phyloP scores from a whole-genome alignment of 2,329 filamentous ascomycete species.

The Xylariaceae sp. region DNA sequence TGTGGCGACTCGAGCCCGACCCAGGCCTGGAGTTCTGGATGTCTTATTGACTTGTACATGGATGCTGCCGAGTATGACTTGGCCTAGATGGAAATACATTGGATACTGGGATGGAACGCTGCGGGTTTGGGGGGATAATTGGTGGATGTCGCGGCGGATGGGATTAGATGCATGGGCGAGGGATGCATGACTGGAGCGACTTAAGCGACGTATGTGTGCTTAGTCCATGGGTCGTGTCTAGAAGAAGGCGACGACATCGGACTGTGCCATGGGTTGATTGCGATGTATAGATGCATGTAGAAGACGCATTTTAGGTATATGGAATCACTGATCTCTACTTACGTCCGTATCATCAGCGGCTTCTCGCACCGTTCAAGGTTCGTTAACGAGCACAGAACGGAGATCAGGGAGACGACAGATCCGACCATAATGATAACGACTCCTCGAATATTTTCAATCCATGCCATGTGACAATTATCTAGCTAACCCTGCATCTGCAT shows the following conservation, averaged over 20 bases:
- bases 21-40: slow-evolving; percentile 93
- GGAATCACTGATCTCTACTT: neutral
- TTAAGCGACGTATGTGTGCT: neutral
- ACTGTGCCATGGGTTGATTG: neutral
- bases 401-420: no score
- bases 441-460: no score
- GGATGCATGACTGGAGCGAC: neutral
- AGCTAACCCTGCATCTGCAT: no score
- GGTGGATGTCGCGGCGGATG: neutral
- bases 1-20: slow-evolving; percentile 90
- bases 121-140: neutral
- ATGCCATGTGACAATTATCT: no score
- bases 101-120: neutral
- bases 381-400: no score
- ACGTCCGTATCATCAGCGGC: neutral
- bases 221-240: neutral
- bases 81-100: slow-evolving; percentile 13
- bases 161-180: neutral
- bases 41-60: slow-evolving; percentile 92
- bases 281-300: neutral
- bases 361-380: no score
- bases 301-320: neutral
- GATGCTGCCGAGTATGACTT: slow-evolving; percentile 59
- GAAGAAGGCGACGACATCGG: neutral
- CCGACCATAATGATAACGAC: no score